Evolutionary conservation across 192 early-diverging fungal genomes (phyloP).

Genomic region (Haplosporangium gracile): DNA sequence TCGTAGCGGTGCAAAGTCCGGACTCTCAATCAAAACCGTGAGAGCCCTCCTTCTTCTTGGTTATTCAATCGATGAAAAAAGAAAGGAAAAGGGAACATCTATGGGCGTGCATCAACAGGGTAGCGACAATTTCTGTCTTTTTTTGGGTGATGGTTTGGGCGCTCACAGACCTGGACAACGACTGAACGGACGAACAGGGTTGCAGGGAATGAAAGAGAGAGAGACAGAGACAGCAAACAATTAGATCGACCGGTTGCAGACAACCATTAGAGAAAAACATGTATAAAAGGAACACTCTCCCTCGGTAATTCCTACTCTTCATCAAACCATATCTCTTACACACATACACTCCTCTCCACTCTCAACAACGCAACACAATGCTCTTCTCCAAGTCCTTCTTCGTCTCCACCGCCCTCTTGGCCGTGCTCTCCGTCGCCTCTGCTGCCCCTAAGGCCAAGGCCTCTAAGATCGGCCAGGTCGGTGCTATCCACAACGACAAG

Average conservation of each 20-base stretch:
- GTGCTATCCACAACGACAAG: constrained; percentile 30
- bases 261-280: neutral
- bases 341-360: neutral
- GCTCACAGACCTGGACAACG: neutral
- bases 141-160: constrained; percentile 1
- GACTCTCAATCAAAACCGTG: neutral
- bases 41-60: neutral
- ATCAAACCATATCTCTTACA: neutral
- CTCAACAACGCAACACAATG: constrained; percentile 17
- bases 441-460: constrained; percentile 18
- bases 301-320: neutral
- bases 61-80: neutral
- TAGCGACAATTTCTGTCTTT: neutral
- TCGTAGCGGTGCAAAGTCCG: neutral
- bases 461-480: constrained; percentile 21
- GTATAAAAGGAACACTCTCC: neutral
- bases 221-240: neutral
- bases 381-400: constrained; percentile 43
- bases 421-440: constrained; percentile 35
- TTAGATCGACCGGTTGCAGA: neutral
- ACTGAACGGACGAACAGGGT: neutral
- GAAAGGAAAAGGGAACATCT: neutral
- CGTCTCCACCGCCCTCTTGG: constrained; percentile 21
- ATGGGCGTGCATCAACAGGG: constrained; percentile 2
- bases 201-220: neutral